Conservation (phyloP, 1,139 yeast species). For the Yamadazyma diddensiae region DNA sequence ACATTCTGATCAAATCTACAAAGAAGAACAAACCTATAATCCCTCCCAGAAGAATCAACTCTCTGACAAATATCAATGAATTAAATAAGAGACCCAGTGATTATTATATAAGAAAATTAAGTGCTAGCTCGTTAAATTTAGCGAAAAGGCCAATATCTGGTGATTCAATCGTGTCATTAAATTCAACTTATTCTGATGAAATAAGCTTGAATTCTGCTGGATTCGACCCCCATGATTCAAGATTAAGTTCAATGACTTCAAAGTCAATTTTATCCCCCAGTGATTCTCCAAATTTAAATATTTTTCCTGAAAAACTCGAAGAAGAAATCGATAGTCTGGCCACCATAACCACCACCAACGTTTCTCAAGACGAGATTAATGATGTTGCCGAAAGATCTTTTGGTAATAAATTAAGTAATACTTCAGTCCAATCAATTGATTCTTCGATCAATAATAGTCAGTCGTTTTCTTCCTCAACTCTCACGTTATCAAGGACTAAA, state of each 20-base stretch:
- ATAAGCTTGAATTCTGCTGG: slow-evolving; percentile 35
- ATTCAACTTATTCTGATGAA: slow-evolving; percentile 36
- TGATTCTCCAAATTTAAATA: slow-evolving; percentile 20
- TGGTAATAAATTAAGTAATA: slow-evolving; percentile 1
- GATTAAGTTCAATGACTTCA: slow-evolving; percentile 38
- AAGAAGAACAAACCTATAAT: slow-evolving; percentile 10
- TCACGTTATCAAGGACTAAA: slow-evolving; percentile 31
- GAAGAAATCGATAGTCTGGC: slow-evolving; percentile 13
- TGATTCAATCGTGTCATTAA: slow-evolving; percentile 36
- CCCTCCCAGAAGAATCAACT: slow-evolving; percentile 13
- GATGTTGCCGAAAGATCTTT: slow-evolving; percentile 7
- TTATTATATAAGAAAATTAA: slow-evolving; percentile 36
- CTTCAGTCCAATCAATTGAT: slow-evolving; percentile 6
- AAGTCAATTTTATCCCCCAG: slow-evolving; percentile 27
- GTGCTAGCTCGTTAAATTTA: slow-evolving; percentile 14
- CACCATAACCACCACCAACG: slow-evolving; percentile 10
- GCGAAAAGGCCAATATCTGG: slow-evolving; percentile 29
- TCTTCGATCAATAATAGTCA: slow-evolving; percentile 1
- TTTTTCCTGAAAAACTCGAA: slow-evolving; percentile 5
- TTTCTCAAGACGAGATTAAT: slow-evolving; percentile 3
- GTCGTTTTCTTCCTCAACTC: slow-evolving; percentile 9
- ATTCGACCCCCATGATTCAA: slow-evolving; percentile 35
- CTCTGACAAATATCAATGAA: slow-evolving; percentile 12
- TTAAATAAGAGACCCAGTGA: slow-evolving; percentile 41
- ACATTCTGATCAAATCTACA: slow-evolving; percentile 21